These are phyloP conservation scores for Gleditsia sinensis DNA, from an alignment of 306 rosid species.

Conservation along the genomic window DNA sequence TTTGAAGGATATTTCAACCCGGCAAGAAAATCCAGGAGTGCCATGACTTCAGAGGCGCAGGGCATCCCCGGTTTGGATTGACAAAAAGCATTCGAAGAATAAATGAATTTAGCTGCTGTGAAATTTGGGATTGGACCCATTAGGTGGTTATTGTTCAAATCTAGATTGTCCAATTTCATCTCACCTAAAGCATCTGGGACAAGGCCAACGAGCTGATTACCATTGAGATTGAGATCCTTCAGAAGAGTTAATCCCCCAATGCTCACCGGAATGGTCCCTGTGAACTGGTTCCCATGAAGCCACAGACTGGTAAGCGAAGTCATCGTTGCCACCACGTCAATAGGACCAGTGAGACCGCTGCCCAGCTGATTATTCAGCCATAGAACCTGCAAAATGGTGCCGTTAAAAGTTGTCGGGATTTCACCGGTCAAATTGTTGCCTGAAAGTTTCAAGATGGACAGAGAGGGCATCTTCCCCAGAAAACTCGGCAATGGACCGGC, in stretches of 20 bases:
- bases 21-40: slow-evolving; percentile 67
- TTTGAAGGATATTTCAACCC: slow-evolving; percentile 68
- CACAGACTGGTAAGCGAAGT: slow-evolving; percentile 61
- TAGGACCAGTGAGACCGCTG: slow-evolving; percentile 57
- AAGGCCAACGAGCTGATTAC: slow-evolving; percentile 73
- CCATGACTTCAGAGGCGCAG: slow-evolving; percentile 76
- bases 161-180: slow-evolving; percentile 50
- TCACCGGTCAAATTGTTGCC: slow-evolving; percentile 57
- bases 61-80: slow-evolving; percentile 44
- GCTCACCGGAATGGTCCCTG: slow-evolving; percentile 67
- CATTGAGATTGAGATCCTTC: slow-evolving; percentile 76
- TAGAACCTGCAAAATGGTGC: slow-evolving; percentile 51
- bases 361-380: slow-evolving; percentile 78
- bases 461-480: slow-evolving; percentile 63
- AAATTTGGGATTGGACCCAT: slow-evolving; percentile 91
- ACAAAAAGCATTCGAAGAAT: slow-evolving; percentile 58
- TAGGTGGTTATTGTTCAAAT: slow-evolving; percentile 78
- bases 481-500: slow-evolving; percentile 78
- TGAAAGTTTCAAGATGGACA: slow-evolving; percentile 63
- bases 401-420: slow-evolving; percentile 53
- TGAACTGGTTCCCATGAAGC: slow-evolving; percentile 90
- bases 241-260: slow-evolving; percentile 66
- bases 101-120: slow-evolving; percentile 44
- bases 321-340: slow-evolving; percentile 70
- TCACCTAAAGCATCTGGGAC: slow-evolving; percentile 67